Percentiles rank a stretch among this genome's conserved stretches.
Evolutionary conservation across 2,329 filamentous ascomycete species (phyloP).

Genomic region (Leptographium wingfieldii): DNA sequence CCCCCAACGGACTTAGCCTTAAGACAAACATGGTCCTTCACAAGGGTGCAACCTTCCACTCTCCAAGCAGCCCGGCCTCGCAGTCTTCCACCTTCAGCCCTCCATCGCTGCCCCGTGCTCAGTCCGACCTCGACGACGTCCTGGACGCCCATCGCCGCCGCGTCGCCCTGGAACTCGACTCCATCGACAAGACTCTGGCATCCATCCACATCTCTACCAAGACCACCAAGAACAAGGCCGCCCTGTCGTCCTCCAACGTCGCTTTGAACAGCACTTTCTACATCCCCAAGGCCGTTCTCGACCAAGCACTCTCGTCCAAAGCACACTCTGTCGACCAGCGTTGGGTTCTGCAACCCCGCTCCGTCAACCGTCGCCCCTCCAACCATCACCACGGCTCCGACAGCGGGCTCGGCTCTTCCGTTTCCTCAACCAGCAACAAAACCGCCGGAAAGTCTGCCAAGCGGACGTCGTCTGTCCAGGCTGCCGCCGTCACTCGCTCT

Average conservation of each 20-base stretch:
- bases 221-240: slow-evolving; percentile 15
- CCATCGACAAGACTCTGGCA: slow-evolving; percentile 44
- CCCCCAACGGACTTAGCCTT: slow-evolving; percentile 29
- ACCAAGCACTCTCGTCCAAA: slow-evolving; percentile 41
- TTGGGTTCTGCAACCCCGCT: slow-evolving; percentile 38
- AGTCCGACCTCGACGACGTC: slow-evolving; percentile 59
- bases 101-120: slow-evolving; percentile 49
- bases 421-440: slow-evolving; percentile 51
- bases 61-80: slow-evolving; percentile 30
- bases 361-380: slow-evolving; percentile 34
- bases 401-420: slow-evolving; percentile 76
- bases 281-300: slow-evolving; percentile 46
- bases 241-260: slow-evolving; percentile 22
- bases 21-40: slow-evolving; percentile 47
- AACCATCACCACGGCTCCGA: slow-evolving; percentile 62
- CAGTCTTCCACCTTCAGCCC: slow-evolving; percentile 27
- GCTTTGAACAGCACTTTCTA: slow-evolving; percentile 21
- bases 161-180: slow-evolving; percentile 51
- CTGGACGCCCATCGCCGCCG: slow-evolving; percentile 57
- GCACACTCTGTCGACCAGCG: slow-evolving; percentile 23
- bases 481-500: slow-evolving; percentile 50
- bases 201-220: slow-evolving; percentile 19
- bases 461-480: slow-evolving; percentile 23
- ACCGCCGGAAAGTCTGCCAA: slow-evolving; percentile 28
- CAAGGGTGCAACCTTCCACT: slow-evolving; percentile 59